Evolutionary conservation across 768 basidiomycete genomes (phyloP), one percentile per base, ranked within the genome.

Genomic region (Obba rivulosa): DNA sequence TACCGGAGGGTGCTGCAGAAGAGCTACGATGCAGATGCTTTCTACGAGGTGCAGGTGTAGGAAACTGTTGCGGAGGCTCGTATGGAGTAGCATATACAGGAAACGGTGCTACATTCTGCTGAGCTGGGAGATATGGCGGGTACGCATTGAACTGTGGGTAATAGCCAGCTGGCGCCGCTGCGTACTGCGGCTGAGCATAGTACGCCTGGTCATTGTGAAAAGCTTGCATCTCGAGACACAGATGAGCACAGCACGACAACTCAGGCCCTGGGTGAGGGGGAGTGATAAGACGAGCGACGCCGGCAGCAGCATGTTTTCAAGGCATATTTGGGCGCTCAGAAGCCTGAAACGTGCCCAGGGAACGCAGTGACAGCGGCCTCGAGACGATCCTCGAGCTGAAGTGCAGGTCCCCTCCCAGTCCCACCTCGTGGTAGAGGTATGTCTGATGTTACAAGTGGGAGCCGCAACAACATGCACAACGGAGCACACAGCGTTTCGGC

Each of bases 311-410:
- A 44, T 28, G 22, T 16, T 31, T 37, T 36, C 42, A 41, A 43
- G 43, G 38, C 8, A 35, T 28, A 25, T 22, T 28, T 44, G 50
- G 56, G 59, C 59, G 62, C 56, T 58, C 46, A 49, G 62, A 61
- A 62, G 55, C 55, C 43, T 60, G 62, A 58, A 63, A 61, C 62
- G 62, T 59, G 58, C 35, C 28, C 47, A 13, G 28, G 28, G 13
- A 31, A 57, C 52, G 50, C 50, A 46, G 51, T 46, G 50, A 44
- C 37, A 41, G 24, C 49, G 20, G 18, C 43, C 43, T 49, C 47
- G 43, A 45, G 49, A 46, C 25, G 42, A 7, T 13, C 28, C 28
- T 31, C 7, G 28, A 31, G 28, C 28, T 31, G 44, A 21, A 41
- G n/a, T 49, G 41, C 25, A 22, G 22, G n/a, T n/a, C n/a, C 20